phyloP scores from a whole-genome alignment of 495 filamentous ascomycete genomes.

The Penicillium argentinense region DNA sequence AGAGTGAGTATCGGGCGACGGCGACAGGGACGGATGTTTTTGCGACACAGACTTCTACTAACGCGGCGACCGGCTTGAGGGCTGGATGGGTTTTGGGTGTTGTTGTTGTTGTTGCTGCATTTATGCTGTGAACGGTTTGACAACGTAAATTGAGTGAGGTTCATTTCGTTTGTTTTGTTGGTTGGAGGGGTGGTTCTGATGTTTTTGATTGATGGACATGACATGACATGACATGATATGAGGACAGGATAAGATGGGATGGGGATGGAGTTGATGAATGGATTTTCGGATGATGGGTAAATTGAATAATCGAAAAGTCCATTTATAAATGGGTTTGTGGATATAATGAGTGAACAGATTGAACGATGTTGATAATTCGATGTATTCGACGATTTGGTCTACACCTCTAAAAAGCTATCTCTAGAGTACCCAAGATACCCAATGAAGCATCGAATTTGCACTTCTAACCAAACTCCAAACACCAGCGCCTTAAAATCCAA shows the following conservation, averaged over 20 bases:
- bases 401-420: too few relatives aligned
- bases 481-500: too few relatives aligned
- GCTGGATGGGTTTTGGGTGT: conserved; percentile 6
- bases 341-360: neutral
- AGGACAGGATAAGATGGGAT: too few relatives aligned
- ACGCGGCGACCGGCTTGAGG: conserved; percentile 9
- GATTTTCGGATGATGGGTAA: neutral
- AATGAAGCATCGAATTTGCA: too few relatives aligned
- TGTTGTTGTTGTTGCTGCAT: conserved; percentile 10
- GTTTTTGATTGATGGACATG: too few relatives aligned
- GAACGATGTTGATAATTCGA: neutral
- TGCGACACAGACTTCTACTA: conserved; percentile 14
- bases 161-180: neutral
- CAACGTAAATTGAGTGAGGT: too few relatives aligned
- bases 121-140: conserved; percentile 5
- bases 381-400: too few relatives aligned
- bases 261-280: neutral
- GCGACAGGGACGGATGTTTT: conserved; percentile 17
- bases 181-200: neutral
- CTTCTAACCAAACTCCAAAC: neutral
- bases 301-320: neutral
- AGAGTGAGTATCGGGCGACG: conserved; percentile 21
- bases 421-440: too few relatives aligned
- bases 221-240: too few relatives aligned
- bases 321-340: neutral